Percentiles rank a stretch among this genome's conserved stretches.
Conservation (phyloP, 2,329 filamentous ascomycete species). For the Aspergillus fijiensis region DNA sequence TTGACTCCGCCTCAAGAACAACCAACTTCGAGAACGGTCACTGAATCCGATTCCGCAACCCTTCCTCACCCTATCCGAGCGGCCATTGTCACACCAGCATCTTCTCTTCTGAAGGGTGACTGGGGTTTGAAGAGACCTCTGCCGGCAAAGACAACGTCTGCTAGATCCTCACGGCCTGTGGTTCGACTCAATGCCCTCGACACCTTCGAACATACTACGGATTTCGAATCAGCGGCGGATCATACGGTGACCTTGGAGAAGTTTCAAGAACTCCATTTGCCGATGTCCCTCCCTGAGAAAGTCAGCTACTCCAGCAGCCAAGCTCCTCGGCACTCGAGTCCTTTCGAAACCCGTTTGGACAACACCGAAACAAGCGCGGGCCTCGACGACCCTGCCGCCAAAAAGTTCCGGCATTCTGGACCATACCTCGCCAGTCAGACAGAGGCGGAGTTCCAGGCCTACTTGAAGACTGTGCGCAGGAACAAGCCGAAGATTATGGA, state of each 20-base stretch:
- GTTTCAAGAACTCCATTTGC: slow-evolving; percentile 77
- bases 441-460: slow-evolving; percentile 55
- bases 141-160: slow-evolving; percentile 71
- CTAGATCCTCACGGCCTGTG: slow-evolving; percentile 67
- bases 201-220: slow-evolving; percentile 82
- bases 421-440: slow-evolving; percentile 60
- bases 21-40: slow-evolving; percentile 49
- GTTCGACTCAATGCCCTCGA: slow-evolving; percentile 78
- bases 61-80: slow-evolving; percentile 77
- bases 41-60: slow-evolving; percentile 68
- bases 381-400: slow-evolving; percentile 31
- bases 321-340: slow-evolving; percentile 35
- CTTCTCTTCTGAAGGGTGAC: slow-evolving; percentile 74
- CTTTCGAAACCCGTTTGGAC: slow-evolving; percentile 46
- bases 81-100: slow-evolving; percentile 72
- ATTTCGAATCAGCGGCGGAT: slow-evolving; percentile 80
- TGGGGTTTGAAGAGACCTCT: slow-evolving; percentile 90
- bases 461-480: slow-evolving; percentile 47
- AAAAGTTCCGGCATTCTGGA: slow-evolving; percentile 58
- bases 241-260: slow-evolving; percentile 79
- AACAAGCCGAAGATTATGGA: slow-evolving; percentile 42
- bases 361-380: slow-evolving; percentile 44
- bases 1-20: slow-evolving; percentile 62
- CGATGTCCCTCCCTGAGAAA: slow-evolving; percentile 57
- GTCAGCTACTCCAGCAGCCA: slow-evolving; percentile 32